Base-by-base conservation (phyloP, 1,284 basidiomycete species). In the Trametes sp. region DNA sequence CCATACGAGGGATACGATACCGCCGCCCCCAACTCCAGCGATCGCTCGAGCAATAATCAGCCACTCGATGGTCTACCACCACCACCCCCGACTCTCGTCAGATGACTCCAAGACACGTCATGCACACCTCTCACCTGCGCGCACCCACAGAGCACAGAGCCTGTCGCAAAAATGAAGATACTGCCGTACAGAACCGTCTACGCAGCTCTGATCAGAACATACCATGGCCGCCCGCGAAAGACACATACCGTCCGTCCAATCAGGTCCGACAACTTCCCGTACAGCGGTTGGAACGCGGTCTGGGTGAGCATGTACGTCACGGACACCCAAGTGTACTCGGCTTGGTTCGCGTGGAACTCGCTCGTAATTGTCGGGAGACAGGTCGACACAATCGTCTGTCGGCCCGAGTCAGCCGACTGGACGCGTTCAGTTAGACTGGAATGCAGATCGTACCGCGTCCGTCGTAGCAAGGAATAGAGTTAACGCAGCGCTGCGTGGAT, bases 221-320 rank as follows among this genome's bases (percentile, higher is more conserved):
- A 50, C 44, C 46, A 58, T 38, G 57, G 44, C 28, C 38, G 41
- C 57, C 35, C 60, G 62, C 42, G 38, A 23, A 64, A 71, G 35
- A 57, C 31, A 62, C 66, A 46, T 24, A 75, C 92, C 83, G 88
- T 92, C 51, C 92, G 83, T 50, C 92, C 92, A 60, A 90, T 77
- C 51, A 93, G 81, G 76, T 93, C 90, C 60, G 92, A 92, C 51
- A 93, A 76, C 70, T 84, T 84, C 55, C 90, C 92, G 72, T 93
- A 93, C 33, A 94, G 76, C 44, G 92, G 92, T 70, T 93, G 92
- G 66, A 88, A 87, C 19, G 89, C 90, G 2, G 92, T 93, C 72
- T 94, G 92, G 2, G 92, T 92, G 58, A 94, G 81, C 83, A 93
- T 84, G 70, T 94, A 94, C 23, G 89, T 82, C 42, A 92, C 88